Evolutionary conservation across 306 rosid species (phyloP).

Genomic region (Castanea crenata): DNA sequence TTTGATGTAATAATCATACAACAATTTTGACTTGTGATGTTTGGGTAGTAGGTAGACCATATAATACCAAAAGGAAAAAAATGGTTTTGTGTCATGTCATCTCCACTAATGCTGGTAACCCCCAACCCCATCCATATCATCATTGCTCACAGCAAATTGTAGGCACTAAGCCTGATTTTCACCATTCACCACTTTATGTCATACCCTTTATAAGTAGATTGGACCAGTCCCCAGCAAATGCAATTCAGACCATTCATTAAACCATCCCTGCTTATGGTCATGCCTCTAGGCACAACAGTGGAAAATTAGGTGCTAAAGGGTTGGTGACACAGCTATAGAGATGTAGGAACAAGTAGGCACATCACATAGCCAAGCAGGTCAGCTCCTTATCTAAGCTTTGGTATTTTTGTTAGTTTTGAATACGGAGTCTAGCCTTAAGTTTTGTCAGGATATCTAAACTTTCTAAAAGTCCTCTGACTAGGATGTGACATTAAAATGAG

Average conservation of each 20-base stretch:
- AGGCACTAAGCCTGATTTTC: not conserved
- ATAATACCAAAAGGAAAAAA: not conserved
- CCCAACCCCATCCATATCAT: not conserved
- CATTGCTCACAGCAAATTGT: not conserved
- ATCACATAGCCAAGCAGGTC: too few relatives aligned
- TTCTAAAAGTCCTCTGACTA: not conserved
- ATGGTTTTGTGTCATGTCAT: not conserved
- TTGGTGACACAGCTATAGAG: too few relatives aligned
- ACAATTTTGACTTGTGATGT: not conserved
- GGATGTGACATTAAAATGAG: not conserved
- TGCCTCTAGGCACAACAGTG: too few relatives aligned
- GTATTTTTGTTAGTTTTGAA: too few relatives aligned
- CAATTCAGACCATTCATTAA: not conserved
- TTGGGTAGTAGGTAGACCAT: not conserved
- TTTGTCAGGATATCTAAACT: not conserved
- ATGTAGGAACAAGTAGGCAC: too few relatives aligned
- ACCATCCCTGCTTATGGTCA: not conserved
- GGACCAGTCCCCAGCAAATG: not conserved
- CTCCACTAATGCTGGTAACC: not conserved
- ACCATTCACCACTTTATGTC: not conserved
- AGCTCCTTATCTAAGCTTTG: too few relatives aligned
- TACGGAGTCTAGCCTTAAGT: not conserved
- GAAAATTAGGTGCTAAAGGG: too few relatives aligned
- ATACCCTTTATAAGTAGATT: not conserved
- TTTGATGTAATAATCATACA: not conserved